Evolutionary conservation across 2,329 filamentous ascomycete species (phyloP), one percentile per base, ranked within the genome.

Genomic region (Mycosphaerelloides madeirae): DNA sequence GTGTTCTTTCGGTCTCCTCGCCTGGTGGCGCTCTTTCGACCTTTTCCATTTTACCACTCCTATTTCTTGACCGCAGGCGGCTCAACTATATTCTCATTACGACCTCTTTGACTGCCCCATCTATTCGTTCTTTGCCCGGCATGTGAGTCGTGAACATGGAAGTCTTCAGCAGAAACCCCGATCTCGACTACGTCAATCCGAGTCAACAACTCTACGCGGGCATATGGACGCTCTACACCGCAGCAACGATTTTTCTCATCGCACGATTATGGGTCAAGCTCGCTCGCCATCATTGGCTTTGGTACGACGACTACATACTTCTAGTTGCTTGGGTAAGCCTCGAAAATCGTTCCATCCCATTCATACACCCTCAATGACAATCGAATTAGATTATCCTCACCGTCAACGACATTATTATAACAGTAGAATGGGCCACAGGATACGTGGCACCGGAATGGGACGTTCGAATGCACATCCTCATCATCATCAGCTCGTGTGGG

Each of bases 391-490:
- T 64, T 6, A 55, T 75, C 3, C 63, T 74, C 3, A 58, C 72
- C n/a, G 57, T 59, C 29, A 75, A 71, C 56, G 67, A 76, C 48
- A 67, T 58, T 37, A 53, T 76, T 13, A 76, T 76, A 42, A 57
- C 70, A 1, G 50, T 69, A 37, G 62, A 76, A 46, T 77, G 71
- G 44, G 71, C 68, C 6, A 75, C 68, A 6, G 74, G 73, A 39
- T 76, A 76, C 48, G 67, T 74, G 4, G 57, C 63, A 1, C 57
- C 70, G n/a, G 54, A 61, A 14, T 77, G 74, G 74, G 69, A 72
- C 46, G 71, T 75, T 49, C 68, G 66, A 42, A 76, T 76, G 73
- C 72, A 74, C 54, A 75, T 76, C 50, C 62, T 77, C 43, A 75
- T 77, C 64, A 73, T 71, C 52, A 57, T 67, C 18, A 61, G 61